Conservation (phyloP, 2,329 filamentous ascomycete species). For the Exophiala bonariae region DNA sequence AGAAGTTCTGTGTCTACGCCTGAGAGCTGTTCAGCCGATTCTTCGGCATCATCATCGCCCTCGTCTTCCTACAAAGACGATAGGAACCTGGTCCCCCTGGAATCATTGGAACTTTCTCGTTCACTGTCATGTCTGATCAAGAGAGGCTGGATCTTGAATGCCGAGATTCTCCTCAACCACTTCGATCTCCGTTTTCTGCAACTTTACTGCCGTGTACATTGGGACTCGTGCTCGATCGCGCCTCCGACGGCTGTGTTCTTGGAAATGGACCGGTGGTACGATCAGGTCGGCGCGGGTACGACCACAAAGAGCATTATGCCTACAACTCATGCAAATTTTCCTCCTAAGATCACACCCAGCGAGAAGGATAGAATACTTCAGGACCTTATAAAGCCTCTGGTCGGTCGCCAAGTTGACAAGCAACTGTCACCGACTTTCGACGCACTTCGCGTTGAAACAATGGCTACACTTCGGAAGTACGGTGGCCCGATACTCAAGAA, state of each 20-base stretch:
- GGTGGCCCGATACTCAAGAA: no score
- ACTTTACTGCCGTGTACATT: slow-evolving; percentile 7
- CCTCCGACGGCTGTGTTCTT: background rate
- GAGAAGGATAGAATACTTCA: background rate
- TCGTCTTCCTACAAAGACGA: background rate
- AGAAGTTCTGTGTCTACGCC: background rate
- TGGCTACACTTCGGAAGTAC: no score
- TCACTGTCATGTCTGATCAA: background rate
- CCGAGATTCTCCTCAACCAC: slow-evolving; percentile 10
- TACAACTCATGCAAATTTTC: background rate
- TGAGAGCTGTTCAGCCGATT: background rate
- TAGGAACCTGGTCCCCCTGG: background rate
- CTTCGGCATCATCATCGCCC: background rate
- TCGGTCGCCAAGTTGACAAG: no score
- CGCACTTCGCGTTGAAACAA: no score
- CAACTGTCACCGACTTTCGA: no score
- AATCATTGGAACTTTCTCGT: background rate
- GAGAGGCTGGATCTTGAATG: slow-evolving; percentile 8
- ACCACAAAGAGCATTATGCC: no score
- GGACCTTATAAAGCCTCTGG: no score
- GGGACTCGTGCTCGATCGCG: slow-evolving; percentile 5
- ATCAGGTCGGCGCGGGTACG: background rate
- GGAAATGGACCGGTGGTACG: slow-evolving; percentile 2
- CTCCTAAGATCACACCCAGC: background rate
- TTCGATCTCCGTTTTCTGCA: slow-evolving; percentile 4